Evolutionary conservation across 2,329 filamentous ascomycete genomes (phyloP), one percentile per base, ranked within the genome.

Genomic region (Fusarium concolor): DNA sequence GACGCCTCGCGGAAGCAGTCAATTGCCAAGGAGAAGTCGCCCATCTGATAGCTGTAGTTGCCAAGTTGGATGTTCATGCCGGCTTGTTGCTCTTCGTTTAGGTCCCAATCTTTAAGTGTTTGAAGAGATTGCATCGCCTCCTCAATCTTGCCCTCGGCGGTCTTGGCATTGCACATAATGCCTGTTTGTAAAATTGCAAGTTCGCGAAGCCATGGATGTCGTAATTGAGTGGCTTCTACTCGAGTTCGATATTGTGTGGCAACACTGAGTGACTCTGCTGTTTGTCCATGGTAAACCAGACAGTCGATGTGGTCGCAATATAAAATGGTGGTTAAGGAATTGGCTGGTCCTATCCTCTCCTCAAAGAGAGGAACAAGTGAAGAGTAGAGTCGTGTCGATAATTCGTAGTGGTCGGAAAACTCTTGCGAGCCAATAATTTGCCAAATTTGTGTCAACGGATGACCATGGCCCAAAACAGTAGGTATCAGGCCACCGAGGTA

Each of bases 221-320:
- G 70, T 54, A 68, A 45, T 2, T 76, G 74, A 0, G 77, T 76
- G 9, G 70, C 70, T 38, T 78, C 75, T n/a, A 71, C 75, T 14
- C 69, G 73, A 24, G 65, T 56, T 11, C 72, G 71, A 46, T 78
- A 76, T n/a, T 56, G 47, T 15, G 67, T 73, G 20, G 75, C 74
- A n/a, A 75, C 62, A n/a, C 65, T 55, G 28, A 77, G 71, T 18
- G 76, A 72, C 18, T 77, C 75, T 26, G 68, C 60, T 6, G 74
- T 55, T 26, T 71, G 67, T 18, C 68, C 64, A 26, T 73, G 64
- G n/a, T 67, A 71, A 31, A 76, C 72, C 3, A 78, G 62, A 18
- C 75, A 78, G 62, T 79, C 77, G 51, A 78, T 72, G 50, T 79
- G 76, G 39, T 79, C 77, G 49, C 75, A 75, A 60, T 78, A 78